Evolutionary conservation across 495 filamentous ascomycete genomes (phyloP).

Genomic region (Hypoxylon lenormandii): DNA sequence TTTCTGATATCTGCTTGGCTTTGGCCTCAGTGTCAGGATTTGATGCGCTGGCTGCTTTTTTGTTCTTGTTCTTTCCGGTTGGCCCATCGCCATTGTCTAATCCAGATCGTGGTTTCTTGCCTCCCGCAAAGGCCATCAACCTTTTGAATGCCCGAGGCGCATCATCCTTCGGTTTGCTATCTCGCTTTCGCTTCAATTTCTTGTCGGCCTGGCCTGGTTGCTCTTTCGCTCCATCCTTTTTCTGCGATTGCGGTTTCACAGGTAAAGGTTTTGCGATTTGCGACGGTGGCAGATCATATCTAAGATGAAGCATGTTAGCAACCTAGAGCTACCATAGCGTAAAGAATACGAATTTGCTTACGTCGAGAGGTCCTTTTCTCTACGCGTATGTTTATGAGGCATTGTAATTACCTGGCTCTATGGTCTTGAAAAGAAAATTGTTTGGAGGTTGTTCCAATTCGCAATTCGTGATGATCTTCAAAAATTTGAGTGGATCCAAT

Average conservation of each 20-base stretch:
- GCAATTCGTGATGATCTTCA: neutral
- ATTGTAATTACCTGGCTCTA: conserved; percentile 56
- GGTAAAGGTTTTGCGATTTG: conserved; percentile 77
- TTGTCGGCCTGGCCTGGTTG: conserved; percentile 45
- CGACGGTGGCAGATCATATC: conserved; percentile 80
- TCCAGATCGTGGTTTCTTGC: conserved; percentile 69
- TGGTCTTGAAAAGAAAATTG: neutral
- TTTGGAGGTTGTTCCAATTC: neutral
- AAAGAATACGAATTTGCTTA: conserved; percentile 27
- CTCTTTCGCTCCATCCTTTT: conserved; percentile 47
- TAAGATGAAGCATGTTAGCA: conserved; percentile 52
- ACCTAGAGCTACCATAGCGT: conserved; percentile 15
- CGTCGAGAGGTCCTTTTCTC: conserved; percentile 63
- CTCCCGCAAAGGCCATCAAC: conserved; percentile 75
- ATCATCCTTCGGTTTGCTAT: conserved; percentile 71
- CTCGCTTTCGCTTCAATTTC: conserved; percentile 64
- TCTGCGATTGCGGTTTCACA: conserved; percentile 56
- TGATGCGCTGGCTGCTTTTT: conserved; percentile 43
- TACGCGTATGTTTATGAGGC: conserved; percentile 87
- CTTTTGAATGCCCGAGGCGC: conserved; percentile 86
- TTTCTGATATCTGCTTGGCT: conserved; percentile 38
- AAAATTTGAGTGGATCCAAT: too few species aligned
- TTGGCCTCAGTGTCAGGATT: conserved; percentile 14
- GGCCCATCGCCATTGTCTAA: conserved; percentile 73
- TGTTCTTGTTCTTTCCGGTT: conserved; percentile 64